Base-by-base conservation (phyloP, 2,329 filamentous ascomycete species). In the Colletotrichum australisinense region DNA sequence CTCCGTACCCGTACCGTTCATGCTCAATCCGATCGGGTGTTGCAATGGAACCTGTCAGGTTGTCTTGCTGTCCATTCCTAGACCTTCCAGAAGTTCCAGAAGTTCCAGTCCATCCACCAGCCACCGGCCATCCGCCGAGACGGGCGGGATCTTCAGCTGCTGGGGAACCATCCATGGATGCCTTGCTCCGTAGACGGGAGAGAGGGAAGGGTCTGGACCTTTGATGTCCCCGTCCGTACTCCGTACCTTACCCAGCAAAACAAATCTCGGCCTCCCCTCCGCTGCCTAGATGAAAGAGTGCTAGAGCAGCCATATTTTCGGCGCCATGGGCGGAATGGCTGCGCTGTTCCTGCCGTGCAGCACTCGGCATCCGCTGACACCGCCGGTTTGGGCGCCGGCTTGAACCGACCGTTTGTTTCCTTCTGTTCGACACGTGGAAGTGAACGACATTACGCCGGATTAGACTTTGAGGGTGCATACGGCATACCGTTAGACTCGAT, bases 341-440 rank as follows among this genome's bases (percentile, higher is more conserved):
- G 22, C n/a, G 52, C 52, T 55, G 52, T n/a, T n/a, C 42, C 22
- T 22, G 42, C 42, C 19, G 42, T 22, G 42, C 42, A 19, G 42
- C 19, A 49, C 52, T 24, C 52, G 59, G 38, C 38, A 35, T 12
- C 32, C 28, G 38, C 38, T 32, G 24, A 52, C 38, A 57, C 30
- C 52, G 32, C 28, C 38, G 65, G 38, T 38, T 38, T n/a, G 49
- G 57, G 52, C 28, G 53, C 59, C 59, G 53, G 59, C 12, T 28
- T 53, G 46, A 52, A 62, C 60, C 32, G 67, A 30, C 71, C 56
- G 67, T 66, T 62, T 64, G 62, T 66, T 73, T 65, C 55, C 46
- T 66, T 69, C 55, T 28, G 24, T n/a, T 63, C 71, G 32, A 73
- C 60, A 73, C 62, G 60, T 66, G 71, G 67, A 71, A 70, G 38